Evolutionary conservation across 148 eudicot species (phyloP).

Genomic region (Fagopyrum homotropicum): DNA sequence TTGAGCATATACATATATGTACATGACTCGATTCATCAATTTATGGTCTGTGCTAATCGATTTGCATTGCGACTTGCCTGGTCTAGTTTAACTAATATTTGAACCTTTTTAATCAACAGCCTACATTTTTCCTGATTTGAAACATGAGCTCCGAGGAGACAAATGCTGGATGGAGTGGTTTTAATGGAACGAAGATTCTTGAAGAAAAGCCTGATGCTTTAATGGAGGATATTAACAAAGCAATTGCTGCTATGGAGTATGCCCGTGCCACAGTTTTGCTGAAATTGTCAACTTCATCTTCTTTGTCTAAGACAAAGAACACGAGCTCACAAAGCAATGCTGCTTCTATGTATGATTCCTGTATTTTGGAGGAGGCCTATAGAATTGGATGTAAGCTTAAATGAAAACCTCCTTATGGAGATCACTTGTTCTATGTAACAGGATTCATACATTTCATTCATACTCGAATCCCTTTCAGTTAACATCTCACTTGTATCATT

Average conservation of each 20-base stretch:
- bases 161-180: slow-evolving; percentile 43
- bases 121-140: neutral
- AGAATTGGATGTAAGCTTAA: slow-evolving; percentile 34
- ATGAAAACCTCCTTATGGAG: too few relatives aligned
- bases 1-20: too few relatives aligned
- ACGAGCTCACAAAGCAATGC: slow-evolving; percentile 19
- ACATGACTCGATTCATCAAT: neutral
- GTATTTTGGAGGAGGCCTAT: slow-evolving; percentile 62
- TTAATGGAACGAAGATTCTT: slow-evolving; percentile 40
- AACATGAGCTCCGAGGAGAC: slow-evolving; percentile 44
- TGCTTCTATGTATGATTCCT: slow-evolving; percentile 36
- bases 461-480: too few relatives aligned
- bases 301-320: slow-evolving; percentile 15
- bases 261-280: slow-evolving; percentile 37
- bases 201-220: slow-evolving; percentile 54
- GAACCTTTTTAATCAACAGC: neutral
- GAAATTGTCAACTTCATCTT: slow-evolving; percentile 17
- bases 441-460: too few relatives aligned
- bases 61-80: neutral
- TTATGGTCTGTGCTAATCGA: neutral
- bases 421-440: too few relatives aligned
- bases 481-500: too few relatives aligned
- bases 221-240: slow-evolving; percentile 60
- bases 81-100: neutral
- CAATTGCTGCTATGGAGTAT: slow-evolving; percentile 54